Base-by-base conservation (phyloP, 306 rosid species). In the Pterocarpus macrocarpus region DNA sequence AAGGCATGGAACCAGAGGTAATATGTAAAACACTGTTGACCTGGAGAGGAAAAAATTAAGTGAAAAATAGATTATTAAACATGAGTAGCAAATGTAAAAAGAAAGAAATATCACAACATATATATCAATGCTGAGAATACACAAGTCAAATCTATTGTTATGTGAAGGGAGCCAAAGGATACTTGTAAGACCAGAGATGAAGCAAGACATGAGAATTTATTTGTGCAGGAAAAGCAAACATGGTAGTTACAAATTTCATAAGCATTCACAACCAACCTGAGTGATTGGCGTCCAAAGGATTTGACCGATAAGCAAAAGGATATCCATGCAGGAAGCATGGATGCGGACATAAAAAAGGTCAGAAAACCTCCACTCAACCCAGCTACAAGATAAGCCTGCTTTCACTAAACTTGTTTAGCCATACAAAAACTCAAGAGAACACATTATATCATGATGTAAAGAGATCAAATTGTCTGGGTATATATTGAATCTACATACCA, bases 311-410 rank as follows among this genome's bases (percentile, higher is more conserved):
- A 65, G 89, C 88, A 70, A 85, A 83, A 90, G 64, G 83, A 90
- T 71, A 87, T 59, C 99, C 99, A 96, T 47, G 94, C 90, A 62
- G 82, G 88, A 79, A 96, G 92, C 99, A 96, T 90, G 82, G 89
- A 92, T 70, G 86, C 88, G 10, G 91, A 78, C 32, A 77, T 67
- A 33, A 89, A 79, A 87, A 96, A 93, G 12, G 94, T 81, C 85
- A 91, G 77, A 85, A 93, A 96, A 86, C 99, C 99, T 71, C 99
- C 99, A 69, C 88, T 87, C 82, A 93, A 85, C 36, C 99, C 98
- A 85, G 97, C 84, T 58, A 84, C 69, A 82, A 96, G 94, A 86
- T 92, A 96, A 62, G 86, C 99, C 99, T 93, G 98, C 34, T 69
- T 87, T 82, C 74, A 91, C 75, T n/a, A 80, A 83, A 73, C 58